Base-by-base conservation (phyloP, 306 rosid genomes). In the Albizia julibrissin region DNA sequence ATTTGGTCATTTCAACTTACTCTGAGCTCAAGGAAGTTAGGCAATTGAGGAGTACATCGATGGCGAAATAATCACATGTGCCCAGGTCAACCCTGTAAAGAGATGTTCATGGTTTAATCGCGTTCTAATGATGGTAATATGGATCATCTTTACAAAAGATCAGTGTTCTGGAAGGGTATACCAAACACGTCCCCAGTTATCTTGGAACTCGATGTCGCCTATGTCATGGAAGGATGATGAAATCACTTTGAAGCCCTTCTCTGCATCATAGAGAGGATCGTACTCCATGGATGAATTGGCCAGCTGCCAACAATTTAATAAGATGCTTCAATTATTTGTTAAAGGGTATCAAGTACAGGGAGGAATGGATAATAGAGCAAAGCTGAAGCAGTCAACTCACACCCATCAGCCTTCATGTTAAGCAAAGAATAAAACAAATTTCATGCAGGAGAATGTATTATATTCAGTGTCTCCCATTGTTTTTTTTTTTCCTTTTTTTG, bases 161-260 rank as follows among this genome's bases (percentile, higher is more conserved):
- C 0, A 6, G 44, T 62, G 85, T 77, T 39, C 21, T 34, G 14
- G 21, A 64, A 79, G 27, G 5, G 77, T 86, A 40, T 92, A 95
- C 99, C 98, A 95, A 79, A 95, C 89, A 64, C 98, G 97, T 40
- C 96, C 99, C 99, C 97, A 95, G 67, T 89, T 95, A 61, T 89
- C 99, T 78, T 95, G 99, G 87, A 93, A 95, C 86, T 92, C 97
- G 34, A 95, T 52, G 21, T 95, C 96, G 61, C 97, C 49, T 76
- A 95, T 95, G 86, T 93, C 98, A 77, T 95, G 99, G 86, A 95
- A 95, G 33, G 99, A 95, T 4, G 99, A 89, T 13, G 91, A 91
- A 96, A 95, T 89, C 85, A 87, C 97, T 82, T 91, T 89, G 87
- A 81, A 93, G 69, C 96, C 97, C 86, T 89, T 91, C 10, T 89